Evolutionary conservation across 805 yeast genomes (phyloP).

Genomic region (Kregervanrija fluxuum): DNA sequence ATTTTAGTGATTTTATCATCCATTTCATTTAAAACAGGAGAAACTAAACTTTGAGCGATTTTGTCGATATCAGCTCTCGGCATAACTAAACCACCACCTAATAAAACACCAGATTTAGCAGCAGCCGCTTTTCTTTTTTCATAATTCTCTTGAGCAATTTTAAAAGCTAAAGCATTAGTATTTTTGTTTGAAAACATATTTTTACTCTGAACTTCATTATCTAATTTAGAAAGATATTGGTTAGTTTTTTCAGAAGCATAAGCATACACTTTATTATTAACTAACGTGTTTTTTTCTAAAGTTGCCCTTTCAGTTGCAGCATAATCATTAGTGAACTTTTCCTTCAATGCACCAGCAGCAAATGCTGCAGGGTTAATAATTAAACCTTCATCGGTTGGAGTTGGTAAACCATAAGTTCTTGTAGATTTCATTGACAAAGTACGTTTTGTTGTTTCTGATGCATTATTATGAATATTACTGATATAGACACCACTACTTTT

Average conservation of each 20-base stretch:
- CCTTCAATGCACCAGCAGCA: conserved; percentile 46
- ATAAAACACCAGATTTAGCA: conserved; percentile 49
- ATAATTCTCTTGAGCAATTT: conserved; percentile 64
- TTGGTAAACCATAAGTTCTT: conserved; percentile 30
- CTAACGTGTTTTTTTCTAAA: conserved; percentile 29
- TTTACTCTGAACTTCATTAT: conserved; percentile 18
- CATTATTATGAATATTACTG: conserved; percentile 9
- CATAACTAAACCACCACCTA: conserved; percentile 87
- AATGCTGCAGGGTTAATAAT: conserved; percentile 34
- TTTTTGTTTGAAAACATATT: conserved; percentile 24
- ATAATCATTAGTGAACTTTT: conserved; percentile 29
- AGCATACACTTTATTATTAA: conserved; percentile 38
- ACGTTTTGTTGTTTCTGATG: conserved; percentile 7
- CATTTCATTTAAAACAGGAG: conserved; percentile 76
- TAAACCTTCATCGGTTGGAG: conserved; percentile 29
- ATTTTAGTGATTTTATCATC: conserved; percentile 52
- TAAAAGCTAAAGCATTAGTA: conserved; percentile 63
- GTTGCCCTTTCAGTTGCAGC: conserved; percentile 37
- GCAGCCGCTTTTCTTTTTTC: conserved; percentile 41
- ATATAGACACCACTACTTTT: conserved; percentile 21
- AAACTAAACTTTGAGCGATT: conserved; percentile 72
- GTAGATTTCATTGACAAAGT: conserved; percentile 12
- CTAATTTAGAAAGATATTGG: conserved; percentile 21
- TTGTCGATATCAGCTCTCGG: conserved; percentile 67
- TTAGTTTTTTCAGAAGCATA: conserved; percentile 47